Percentiles rank a stretch among this genome's conserved stretches.
phyloP scores from a whole-genome alignment of 257 asterid genomes.

The Orobanche coerulescens region DNA sequence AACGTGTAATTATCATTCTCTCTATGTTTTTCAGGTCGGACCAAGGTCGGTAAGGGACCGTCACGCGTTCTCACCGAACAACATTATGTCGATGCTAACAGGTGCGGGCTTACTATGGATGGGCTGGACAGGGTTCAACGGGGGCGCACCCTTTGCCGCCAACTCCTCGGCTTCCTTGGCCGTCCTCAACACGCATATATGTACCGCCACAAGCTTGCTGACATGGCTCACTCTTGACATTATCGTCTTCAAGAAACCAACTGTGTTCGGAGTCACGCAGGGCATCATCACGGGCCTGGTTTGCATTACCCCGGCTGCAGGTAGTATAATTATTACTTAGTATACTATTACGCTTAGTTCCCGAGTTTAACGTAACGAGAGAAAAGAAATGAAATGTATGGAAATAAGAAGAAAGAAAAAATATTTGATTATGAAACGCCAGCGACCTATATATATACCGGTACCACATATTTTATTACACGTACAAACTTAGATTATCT shows the following conservation, averaged over 20 bases:
- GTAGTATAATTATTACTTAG: neutral
- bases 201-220: conserved; percentile 26
- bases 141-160: conserved; percentile 23
- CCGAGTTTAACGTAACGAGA: no score
- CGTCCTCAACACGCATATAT: conserved; percentile 26
- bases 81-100: conserved; percentile 24
- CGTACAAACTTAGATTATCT: no score
- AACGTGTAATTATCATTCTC: no score
- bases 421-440: no score
- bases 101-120: conserved; percentile 29
- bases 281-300: conserved; percentile 32
- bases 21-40: conserved; percentile 19
- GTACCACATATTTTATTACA: neutral
- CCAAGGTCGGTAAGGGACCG: conserved; percentile 23
- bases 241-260: conserved; percentile 23
- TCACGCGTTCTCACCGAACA: conserved; percentile 25
- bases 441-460: no score
- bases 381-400: no score
- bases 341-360: no score
- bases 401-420: no score
- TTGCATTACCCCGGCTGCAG: conserved; percentile 30
- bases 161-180: conserved; percentile 19
- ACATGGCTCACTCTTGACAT: conserved; percentile 27
- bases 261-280: conserved; percentile 24
- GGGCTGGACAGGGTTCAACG: conserved; percentile 32